These are phyloP conservation scores for Mycena venus DNA, from an alignment of 768 basidiomycete genomes.

Conservation along the genomic window DNA sequence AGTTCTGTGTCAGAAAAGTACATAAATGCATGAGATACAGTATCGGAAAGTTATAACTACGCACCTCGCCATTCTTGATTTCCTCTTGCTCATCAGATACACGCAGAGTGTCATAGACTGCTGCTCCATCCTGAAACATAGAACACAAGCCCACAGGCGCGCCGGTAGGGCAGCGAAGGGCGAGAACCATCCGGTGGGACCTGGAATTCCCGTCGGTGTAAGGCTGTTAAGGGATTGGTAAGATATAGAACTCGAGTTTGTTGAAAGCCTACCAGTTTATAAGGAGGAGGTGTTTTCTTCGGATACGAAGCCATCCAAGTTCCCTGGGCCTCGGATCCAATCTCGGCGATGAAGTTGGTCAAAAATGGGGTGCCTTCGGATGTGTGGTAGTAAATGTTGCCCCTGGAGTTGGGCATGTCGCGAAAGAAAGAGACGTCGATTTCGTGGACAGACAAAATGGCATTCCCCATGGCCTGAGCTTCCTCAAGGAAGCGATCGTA, in stretches of 20 bases:
- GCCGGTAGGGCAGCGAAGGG: background rate
- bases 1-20: background rate
- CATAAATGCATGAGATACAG: background rate
- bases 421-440: background rate
- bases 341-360: constrained; percentile 15
- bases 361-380: background rate
- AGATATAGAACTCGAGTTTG: background rate
- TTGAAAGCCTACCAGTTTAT: background rate
- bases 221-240: background rate
- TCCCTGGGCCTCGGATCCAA: constrained; percentile 16
- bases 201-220: background rate
- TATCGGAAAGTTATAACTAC: background rate
- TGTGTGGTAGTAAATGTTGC: background rate
- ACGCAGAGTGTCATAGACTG: background rate
- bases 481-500: background rate
- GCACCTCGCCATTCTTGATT: background rate
- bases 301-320: constrained; percentile 14
- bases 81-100: background rate
- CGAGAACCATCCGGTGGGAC: background rate
- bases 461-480: background rate
- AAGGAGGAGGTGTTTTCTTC: background rate
- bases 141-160: background rate
- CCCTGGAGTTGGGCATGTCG: background rate
- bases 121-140: background rate
- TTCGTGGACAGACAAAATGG: background rate